Evolutionary conservation across 495 filamentous ascomycete species (phyloP).

Genomic region (Aspergillus sparsus): DNA sequence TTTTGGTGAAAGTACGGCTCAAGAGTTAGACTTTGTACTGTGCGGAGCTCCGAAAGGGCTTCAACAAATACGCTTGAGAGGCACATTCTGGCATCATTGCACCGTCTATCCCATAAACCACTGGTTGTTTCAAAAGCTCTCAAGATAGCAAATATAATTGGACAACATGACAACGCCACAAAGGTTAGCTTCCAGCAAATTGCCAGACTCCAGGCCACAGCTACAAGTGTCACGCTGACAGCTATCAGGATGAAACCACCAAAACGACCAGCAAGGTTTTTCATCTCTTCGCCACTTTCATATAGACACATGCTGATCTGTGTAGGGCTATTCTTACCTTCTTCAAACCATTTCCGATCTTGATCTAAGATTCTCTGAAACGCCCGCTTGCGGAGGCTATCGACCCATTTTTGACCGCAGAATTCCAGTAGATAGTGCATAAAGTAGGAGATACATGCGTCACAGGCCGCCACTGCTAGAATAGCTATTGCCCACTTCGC

Average conservation of each 20-base stretch:
- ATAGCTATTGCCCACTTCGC: constrained; percentile 69
- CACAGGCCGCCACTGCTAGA: constrained; percentile 65
- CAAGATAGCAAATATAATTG: constrained; percentile 66
- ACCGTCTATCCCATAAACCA: constrained; percentile 68
- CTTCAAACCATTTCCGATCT: constrained; percentile 82
- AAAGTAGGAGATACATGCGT: constrained; percentile 63
- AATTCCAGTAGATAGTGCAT: constrained; percentile 71
- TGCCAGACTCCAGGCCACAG: constrained; percentile 71
- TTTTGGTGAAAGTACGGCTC: constrained; percentile 74
- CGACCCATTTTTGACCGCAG: constrained; percentile 77
- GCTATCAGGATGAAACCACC: constrained; percentile 67
- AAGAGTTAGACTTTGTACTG: constrained; percentile 75
- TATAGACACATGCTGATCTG: constrained; percentile 72
- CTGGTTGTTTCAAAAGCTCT: constrained; percentile 61
- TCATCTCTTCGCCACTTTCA: constrained; percentile 84
- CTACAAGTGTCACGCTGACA: constrained; percentile 60
- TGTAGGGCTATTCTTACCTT: constrained; percentile 61
- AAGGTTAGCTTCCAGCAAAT: constrained; percentile 82
- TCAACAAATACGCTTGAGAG: constrained; percentile 68
- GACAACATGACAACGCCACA: constrained; percentile 67
- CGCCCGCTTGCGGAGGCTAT: constrained; percentile 66
- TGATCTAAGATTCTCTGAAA: constrained; percentile 74
- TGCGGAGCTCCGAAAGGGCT: constrained; percentile 78
- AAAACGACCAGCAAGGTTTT: constrained; percentile 77
- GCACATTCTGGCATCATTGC: constrained; percentile 58